These are phyloP conservation scores for Keqinozyma sinolaborantium DNA, from an alignment of 1,139 yeast species.

Conservation along the genomic window DNA sequence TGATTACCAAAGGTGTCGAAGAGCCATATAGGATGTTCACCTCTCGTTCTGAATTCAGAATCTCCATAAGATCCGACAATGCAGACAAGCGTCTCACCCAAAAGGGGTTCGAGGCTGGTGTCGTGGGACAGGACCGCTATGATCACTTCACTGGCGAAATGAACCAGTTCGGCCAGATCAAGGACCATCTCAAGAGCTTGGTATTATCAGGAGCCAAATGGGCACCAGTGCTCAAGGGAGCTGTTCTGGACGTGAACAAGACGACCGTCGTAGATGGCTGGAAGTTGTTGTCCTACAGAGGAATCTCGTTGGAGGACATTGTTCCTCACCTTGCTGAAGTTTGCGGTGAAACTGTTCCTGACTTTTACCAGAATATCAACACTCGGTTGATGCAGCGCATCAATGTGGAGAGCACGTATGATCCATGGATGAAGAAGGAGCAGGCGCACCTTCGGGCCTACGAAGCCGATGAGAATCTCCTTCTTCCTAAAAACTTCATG, in stretches of 20 bases:
- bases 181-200: slow-evolving; percentile 42
- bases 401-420: slow-evolving; percentile 78
- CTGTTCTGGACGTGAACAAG: slow-evolving; percentile 39
- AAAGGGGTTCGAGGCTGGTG: slow-evolving; percentile 64
- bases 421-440: slow-evolving; percentile 77
- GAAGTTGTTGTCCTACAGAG: slow-evolving; percentile 42
- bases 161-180: slow-evolving; percentile 40
- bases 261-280: slow-evolving; percentile 38
- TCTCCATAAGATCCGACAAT: slow-evolving; percentile 87
- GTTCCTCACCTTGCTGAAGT: slow-evolving; percentile 28
- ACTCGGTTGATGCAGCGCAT: slow-evolving; percentile 56
- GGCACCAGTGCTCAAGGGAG: slow-evolving; percentile 48
- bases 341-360: slow-evolving; percentile 17
- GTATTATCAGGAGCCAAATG: slow-evolving; percentile 58
- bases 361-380: slow-evolving; percentile 31
- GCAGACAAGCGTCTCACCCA: slow-evolving; percentile 84
- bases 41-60: slow-evolving; percentile 88
- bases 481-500: slow-evolving; percentile 62
- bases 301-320: slow-evolving; percentile 24
- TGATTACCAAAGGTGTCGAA: slow-evolving; percentile 91
- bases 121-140: slow-evolving; percentile 63
- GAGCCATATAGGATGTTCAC: slow-evolving; percentile 99
- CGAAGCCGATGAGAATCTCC: slow-evolving; percentile 73
- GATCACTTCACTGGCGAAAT: slow-evolving; percentile 43
- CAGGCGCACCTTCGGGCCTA: slow-evolving; percentile 69